Conservation (phyloP, 352 stramenopile genomes). For the Pythium sukuiense region DNA sequence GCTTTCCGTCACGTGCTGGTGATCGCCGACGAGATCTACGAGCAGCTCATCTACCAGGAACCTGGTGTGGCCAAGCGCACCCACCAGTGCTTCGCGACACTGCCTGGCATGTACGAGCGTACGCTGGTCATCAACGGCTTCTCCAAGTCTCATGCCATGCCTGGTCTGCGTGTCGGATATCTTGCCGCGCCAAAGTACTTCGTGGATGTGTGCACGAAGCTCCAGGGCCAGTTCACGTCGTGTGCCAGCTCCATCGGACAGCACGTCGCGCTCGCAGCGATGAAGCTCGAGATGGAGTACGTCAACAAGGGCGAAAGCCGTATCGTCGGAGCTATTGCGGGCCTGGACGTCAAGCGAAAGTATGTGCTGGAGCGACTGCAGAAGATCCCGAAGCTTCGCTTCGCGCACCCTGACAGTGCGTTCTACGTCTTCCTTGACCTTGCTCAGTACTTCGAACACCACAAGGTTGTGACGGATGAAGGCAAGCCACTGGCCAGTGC, state of each 20-base stretch:
- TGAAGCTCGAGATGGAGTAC: constrained; percentile 82
- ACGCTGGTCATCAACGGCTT: constrained; percentile 97
- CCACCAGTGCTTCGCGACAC: constrained; percentile 70
- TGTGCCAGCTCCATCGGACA: constrained; percentile 93
- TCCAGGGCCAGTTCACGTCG: constrained; percentile 96
- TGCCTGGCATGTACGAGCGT: constrained; percentile 86
- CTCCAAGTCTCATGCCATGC: constrained; percentile 97
- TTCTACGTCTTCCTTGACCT: constrained; percentile 97
- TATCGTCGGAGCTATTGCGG: constrained; percentile 50
- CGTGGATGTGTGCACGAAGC: constrained; percentile 86
- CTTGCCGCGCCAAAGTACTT: constrained; percentile 80
- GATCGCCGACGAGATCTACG: constrained; percentile 93
- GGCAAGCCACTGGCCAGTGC: constrained; percentile 7
- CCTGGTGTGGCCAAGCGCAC: constrained; percentile 49
- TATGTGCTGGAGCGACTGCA: constrained; percentile 84
- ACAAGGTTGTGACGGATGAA: constrained; percentile 2
- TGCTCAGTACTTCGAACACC: constrained; percentile 14
- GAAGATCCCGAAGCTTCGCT: constrained; percentile 84
- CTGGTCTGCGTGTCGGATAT: constrained; percentile 94
- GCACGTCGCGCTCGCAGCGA: constrained; percentile 87
- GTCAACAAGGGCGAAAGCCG: constrained; percentile 45
- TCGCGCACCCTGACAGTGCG: constrained; percentile 88
- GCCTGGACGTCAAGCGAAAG: constrained; percentile 88
- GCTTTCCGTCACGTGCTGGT: constrained; percentile 61
- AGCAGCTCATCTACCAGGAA: constrained; percentile 90